Conservation (phyloP, 331 rosid species). For the Malus hybrid region DNA sequence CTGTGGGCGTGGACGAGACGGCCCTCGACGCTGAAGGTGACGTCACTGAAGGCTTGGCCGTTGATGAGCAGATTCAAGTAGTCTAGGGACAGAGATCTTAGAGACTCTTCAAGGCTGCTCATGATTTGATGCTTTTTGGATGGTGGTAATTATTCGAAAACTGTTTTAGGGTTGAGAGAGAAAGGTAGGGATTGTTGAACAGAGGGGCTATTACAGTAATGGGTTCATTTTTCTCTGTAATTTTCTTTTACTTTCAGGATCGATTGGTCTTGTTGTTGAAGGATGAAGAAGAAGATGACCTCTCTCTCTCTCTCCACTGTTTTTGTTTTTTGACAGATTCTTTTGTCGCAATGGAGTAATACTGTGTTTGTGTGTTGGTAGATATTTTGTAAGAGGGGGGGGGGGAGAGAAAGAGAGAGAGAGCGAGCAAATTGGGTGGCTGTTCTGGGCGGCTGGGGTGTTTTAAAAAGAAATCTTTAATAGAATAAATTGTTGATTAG, state of each 20-base stretch:
- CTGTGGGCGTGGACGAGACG: conserved; percentile 91
- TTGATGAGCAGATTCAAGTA: conserved; percentile 90
- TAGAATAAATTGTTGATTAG: conserved; percentile 2
- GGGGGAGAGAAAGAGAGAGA: background rate
- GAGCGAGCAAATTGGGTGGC: conserved; percentile 76
- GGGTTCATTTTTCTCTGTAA: conserved; percentile 16
- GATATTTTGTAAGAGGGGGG: conserved; percentile 31
- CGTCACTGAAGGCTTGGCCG: conserved; percentile 99
- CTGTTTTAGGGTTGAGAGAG: conserved; percentile 3
- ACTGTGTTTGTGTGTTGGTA: conserved; percentile 16
- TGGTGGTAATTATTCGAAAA: background rate
- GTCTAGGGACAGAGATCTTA: conserved; percentile 82
- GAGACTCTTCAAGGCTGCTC: conserved; percentile 78
- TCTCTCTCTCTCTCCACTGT: conserved; percentile 12
- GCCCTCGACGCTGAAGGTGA: conserved; percentile 95
- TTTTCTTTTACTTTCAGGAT: background rate
- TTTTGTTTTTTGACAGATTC: conserved; percentile 48
- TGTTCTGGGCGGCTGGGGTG: conserved; percentile 84
- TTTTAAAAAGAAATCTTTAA: conserved; percentile 28
- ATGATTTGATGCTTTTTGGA: conserved; percentile 29
- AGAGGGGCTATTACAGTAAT: conserved; percentile 10
- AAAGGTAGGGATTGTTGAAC: conserved; percentile 2
- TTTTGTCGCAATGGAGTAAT: conserved; percentile 32
- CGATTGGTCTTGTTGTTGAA: conserved; percentile 9
- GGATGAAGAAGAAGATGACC: conserved; percentile 10